Base-by-base conservation (phyloP, 2,329 filamentous ascomycete genomes). In the Phaeosphaeriaceae sp. region DNA sequence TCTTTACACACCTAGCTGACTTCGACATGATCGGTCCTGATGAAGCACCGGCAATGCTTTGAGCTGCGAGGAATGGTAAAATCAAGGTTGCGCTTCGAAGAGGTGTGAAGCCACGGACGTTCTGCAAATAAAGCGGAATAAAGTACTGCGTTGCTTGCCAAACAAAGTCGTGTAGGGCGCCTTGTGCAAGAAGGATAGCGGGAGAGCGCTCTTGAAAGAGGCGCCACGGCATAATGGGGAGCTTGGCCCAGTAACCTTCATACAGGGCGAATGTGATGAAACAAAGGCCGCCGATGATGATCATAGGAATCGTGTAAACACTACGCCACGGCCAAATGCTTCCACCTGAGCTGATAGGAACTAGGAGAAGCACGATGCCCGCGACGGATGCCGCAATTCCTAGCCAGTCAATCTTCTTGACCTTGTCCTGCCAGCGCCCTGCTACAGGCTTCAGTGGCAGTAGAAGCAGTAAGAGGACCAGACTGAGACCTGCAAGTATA, bases 61-160 rank as follows among this genome's bases (percentile, higher is more conserved):
- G 70, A 1, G 62, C 54, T 1, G 70, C 48, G 4, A 72, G 54
- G 1, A 71, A 56, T 3, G 71, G 69, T 9, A 74, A 20, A 22
- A 67, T 62, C 3, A 72, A 61, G 13, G 61, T 60, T 1, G 68
- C 71, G 21, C 65, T 69, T 33, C 64, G 57, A n/a, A 69, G 40
- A 5, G 70, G 61, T 6, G 46, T 57, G 20, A 61, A 72, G 6
- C 64, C 63, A 6, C 68, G 57, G 9, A 72, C 63, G 5, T 61
- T 56, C 51, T 72, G 70, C 36, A 66, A 67, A 55, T 72, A 73
- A 25, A 70, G 62, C 6, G 69, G 69, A 7, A 72, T 42, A 51
- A 70, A 73, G 52, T 70, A 73, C n/a, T 82, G 66, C 48, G 83
- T 81, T 11, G 76, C 69, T 24, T 83, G 81, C 82, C 82, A 85